A percentile compares a stretch with the other conserved stretches of the same genome.
Conservation (phyloP, 306 rosid genomes). For the Coriaria nepalensis region DNA sequence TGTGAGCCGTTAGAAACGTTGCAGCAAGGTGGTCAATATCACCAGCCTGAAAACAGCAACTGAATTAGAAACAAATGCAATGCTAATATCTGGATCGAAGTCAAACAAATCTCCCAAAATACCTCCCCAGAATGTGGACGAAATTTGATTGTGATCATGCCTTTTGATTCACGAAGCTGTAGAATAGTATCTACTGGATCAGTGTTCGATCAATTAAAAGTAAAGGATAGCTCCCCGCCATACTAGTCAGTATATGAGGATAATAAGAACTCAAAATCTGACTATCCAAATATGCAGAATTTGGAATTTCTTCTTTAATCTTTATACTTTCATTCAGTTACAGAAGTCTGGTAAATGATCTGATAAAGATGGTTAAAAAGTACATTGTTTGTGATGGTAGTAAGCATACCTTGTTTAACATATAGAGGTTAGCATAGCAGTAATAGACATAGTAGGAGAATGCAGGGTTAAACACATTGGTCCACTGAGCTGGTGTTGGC, state of each 20-base stretch:
- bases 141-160: slow-evolving; percentile 88
- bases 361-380: neutral
- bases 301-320: too few species aligned
- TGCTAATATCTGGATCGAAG: slow-evolving; percentile 5
- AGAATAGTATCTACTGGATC: slow-evolving; percentile 18
- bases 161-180: slow-evolving; percentile 97
- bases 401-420: slow-evolving; percentile 67
- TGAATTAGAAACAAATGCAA: slow-evolving; percentile 13
- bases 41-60: slow-evolving; percentile 50
- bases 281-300: too few species aligned
- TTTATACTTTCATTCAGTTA: too few species aligned
- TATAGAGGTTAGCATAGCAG: slow-evolving; percentile 92
- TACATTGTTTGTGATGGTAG: slow-evolving; percentile 8
- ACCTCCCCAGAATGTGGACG: slow-evolving; percentile 99
- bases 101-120: slow-evolving; percentile 12
- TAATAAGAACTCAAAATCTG: neutral
- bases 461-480: slow-evolving; percentile 90
- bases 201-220: slow-evolving; percentile 12
- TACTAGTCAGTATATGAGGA: neutral
- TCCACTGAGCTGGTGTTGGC: slow-evolving; percentile 98
- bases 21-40: slow-evolving; percentile 85
- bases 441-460: slow-evolving; percentile 86
- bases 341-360: neutral
- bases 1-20: slow-evolving; percentile 60
- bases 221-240: neutral